A percentile compares a stretch with the other conserved stretches of the same genome.
phyloP scores from a whole-genome alignment of 2,329 filamentous ascomycete genomes.

The Juglanconis sp. region DNA sequence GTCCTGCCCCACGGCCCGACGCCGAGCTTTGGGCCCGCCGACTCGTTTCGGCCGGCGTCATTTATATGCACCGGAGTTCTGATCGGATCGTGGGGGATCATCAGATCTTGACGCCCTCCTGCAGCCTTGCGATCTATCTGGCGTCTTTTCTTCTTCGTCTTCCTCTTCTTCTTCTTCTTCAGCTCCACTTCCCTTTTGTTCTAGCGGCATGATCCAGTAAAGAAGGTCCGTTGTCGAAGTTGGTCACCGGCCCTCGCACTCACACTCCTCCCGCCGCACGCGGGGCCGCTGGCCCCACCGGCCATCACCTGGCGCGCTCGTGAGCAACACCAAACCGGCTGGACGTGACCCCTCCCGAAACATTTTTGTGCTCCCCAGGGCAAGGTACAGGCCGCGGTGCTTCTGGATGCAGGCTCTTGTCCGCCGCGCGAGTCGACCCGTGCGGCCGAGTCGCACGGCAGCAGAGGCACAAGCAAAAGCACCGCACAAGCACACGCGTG shows the following conservation, averaged over 20 bases:
- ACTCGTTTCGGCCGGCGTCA: not conserved
- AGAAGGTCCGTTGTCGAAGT: not conserved
- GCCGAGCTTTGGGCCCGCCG: not conserved
- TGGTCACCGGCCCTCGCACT: not conserved
- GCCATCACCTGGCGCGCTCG: not conserved
- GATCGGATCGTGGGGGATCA: not conserved
- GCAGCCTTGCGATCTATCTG: not conserved
- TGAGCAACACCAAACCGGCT: not conserved
- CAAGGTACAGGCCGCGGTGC: not conserved
- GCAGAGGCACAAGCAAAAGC: not conserved
- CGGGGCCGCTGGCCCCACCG: not conserved
- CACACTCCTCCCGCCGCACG: not conserved
- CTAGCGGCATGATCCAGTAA: not conserved
- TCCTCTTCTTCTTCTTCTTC: too few species aligned
- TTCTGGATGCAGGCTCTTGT: not conserved
- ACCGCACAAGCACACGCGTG: not conserved
- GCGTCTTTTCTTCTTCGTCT: not conserved
- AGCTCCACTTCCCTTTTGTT: not conserved
- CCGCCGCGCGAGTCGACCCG: conserved; percentile 1
- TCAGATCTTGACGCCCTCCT: not conserved
- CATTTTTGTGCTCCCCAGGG: not conserved
- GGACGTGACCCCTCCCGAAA: not conserved
- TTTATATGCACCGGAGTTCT: not conserved
- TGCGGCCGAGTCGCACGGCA: conserved; percentile 1
- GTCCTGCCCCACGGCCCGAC: not conserved